Base-by-base conservation (phyloP, 208 protist genomes). In the Trichomonas gallinae region DNA sequence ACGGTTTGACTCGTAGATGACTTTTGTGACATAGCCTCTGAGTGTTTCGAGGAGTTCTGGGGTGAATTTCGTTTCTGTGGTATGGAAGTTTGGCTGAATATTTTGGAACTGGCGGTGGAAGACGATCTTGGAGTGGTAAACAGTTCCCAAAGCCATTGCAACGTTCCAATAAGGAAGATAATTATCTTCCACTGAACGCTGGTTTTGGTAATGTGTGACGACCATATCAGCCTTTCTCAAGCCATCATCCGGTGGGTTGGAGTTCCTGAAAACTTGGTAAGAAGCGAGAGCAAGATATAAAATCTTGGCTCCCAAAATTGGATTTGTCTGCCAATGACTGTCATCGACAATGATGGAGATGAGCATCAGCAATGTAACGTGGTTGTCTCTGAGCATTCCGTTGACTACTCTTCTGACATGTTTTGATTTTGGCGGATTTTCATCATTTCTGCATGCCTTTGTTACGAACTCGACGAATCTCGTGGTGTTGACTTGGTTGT, bases 401-500 rank as follows among this genome's bases (percentile, higher is more conserved):
- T 48, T 38, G 13, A 93, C 4, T 38, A 93, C 46, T 34, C 87
- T 34, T 9, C 87, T 4, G 10, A 93, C 87, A 93, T 93, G 87
- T 36, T 93, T 93, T 36, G 87, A 42, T 93, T 93, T 93, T 48
- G 87, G 87, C n/a, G 87, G 87, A 34, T 93, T 38, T 34, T 51
- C 26, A n/a, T 93, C 45, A 21, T 23, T 26, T 51, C 51, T 93
- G 6, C 40, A 48, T 38, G 87, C 87, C 46, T 93, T 93, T 0
- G 8, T 89, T 0, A 89, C 58, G 21, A 6, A 72, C 21, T 72
- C 58, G 58, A 72, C 58, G 26, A 72, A 72, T 6, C 21, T n/a
- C 26, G 4, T 3, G 58, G 8, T 72, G 58, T 72, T 72, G 11
- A 72, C 11, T 4, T 72, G 58, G 26, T 72, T n/a, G 58, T 72